These are phyloP conservation scores for Schizophyllum commune DNA, from an alignment of 1,284 basidiomycete species.

Conservation along the genomic window DNA sequence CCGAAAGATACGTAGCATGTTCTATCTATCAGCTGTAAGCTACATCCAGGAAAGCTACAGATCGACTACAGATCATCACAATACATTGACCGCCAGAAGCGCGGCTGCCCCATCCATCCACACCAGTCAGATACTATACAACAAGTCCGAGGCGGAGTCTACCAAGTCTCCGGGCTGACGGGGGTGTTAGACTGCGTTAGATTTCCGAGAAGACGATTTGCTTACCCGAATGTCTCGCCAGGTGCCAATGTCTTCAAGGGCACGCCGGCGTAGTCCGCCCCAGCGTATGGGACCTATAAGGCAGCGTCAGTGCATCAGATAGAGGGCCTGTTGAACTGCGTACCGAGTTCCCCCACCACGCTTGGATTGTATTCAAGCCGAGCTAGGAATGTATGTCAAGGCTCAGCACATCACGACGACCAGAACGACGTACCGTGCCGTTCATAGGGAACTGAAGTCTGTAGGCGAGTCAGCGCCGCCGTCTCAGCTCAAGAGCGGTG, in stretches of 20 bases:
- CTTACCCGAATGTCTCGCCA: constrained; percentile 33
- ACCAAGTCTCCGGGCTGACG: not conserved
- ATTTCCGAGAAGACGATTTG: not conserved
- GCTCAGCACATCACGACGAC: not conserved
- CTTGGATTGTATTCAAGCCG: constrained; percentile 30
- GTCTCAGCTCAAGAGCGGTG: not conserved
- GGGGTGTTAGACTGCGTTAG: not conserved
- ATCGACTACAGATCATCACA: not conserved
- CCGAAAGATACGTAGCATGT: not conserved
- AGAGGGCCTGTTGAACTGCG: not conserved
- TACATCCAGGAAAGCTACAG: not conserved
- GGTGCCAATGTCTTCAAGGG: constrained; percentile 29
- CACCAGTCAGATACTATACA: not conserved
- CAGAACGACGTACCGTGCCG: constrained; percentile 19
- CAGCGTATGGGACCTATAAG: constrained; percentile 22
- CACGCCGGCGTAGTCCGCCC: constrained; percentile 31
- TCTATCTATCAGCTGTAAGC: not conserved
- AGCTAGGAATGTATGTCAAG: constrained; percentile 24
- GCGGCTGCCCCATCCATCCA: not conserved
- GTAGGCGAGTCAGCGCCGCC: not conserved
- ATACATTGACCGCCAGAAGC: not conserved
- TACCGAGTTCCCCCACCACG: constrained; percentile 49
- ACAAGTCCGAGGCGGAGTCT: not conserved
- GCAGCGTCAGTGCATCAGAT: not conserved
- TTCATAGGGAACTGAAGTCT: constrained; percentile 35